phyloP scores from a whole-genome alignment of 768 basidiomycete species.

The Phlebiopsis flavidoalba region DNA sequence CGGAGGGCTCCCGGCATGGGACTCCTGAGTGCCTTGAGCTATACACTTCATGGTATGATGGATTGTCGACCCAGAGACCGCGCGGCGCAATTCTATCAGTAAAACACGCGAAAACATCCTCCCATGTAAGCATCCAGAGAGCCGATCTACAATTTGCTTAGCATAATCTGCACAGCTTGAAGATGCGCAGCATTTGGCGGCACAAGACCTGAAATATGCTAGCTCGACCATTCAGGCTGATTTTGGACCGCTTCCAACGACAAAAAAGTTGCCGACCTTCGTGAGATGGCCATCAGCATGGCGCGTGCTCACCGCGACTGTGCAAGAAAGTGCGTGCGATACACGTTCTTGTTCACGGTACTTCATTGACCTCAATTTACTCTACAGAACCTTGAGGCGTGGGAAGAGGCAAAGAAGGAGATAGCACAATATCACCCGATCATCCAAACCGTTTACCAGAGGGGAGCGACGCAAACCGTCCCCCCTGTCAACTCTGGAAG shows the following conservation, averaged over 20 bases:
- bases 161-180: conserved; percentile 59
- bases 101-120: conserved; percentile 93
- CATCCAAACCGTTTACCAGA: conserved; percentile 75
- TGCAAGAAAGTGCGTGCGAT: conserved; percentile 72
- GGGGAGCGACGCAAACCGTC: conserved; percentile 27
- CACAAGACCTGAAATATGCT: conserved; percentile 93
- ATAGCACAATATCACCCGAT: conserved; percentile 84
- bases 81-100: conserved; percentile 85
- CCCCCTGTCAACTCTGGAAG: conserved; percentile 40
- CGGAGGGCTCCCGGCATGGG: conserved; percentile 75
- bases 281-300: conserved; percentile 91
- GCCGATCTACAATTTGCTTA: background rate
- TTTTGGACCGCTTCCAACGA: conserved; percentile 94
- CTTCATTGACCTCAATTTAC: background rate
- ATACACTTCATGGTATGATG: conserved; percentile 97
- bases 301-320: conserved; percentile 90
- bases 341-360: background rate
- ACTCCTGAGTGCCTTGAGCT: conserved; percentile 84
- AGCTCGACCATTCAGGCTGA: conserved; percentile 96
- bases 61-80: conserved; percentile 97
- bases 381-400: conserved; percentile 86
- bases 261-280: conserved; percentile 96
- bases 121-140: conserved; percentile 56
- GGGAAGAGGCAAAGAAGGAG: conserved; percentile 94
- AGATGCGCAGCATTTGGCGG: conserved; percentile 87